Evolutionary conservation across 2,329 filamentous ascomycete species (phyloP).

Genomic region (Beauveria pseudobassiana): DNA sequence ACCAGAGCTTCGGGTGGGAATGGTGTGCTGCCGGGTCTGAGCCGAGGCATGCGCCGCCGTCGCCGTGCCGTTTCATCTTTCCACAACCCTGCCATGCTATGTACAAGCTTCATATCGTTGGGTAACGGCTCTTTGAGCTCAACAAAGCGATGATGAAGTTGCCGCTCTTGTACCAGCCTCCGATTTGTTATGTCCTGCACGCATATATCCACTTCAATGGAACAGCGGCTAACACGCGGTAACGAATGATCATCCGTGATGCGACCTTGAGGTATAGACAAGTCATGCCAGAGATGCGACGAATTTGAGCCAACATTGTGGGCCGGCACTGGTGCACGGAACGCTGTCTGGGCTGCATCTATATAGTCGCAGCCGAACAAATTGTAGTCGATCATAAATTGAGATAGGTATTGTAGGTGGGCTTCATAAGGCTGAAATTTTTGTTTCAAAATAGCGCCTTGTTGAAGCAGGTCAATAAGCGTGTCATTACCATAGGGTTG

Average conservation of each 20-base stretch:
- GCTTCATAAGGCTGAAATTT: conserved; percentile 89
- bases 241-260: conserved; percentile 53
- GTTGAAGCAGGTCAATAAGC: conserved; percentile 78
- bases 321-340: conserved; percentile 68
- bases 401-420: conserved; percentile 83
- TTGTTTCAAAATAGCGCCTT: conserved; percentile 78
- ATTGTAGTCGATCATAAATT: conserved; percentile 99
- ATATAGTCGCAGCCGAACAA: conserved; percentile 90
- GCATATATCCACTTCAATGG: conserved; percentile 82
- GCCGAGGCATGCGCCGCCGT: conserved; percentile 61
- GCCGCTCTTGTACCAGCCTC: conserved; percentile 63
- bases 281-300: conserved; percentile 71
- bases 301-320: conserved; percentile 53
- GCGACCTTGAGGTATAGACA: conserved; percentile 49
- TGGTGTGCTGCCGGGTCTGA: conserved; percentile 59
- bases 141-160: conserved; percentile 78
- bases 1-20: conserved; percentile 76
- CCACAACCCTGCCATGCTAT: conserved; percentile 93
- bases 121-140: conserved; percentile 60
- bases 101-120: conserved; percentile 71
- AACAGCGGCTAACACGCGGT: conserved; percentile 77
- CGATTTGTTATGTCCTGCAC: conserved; percentile 86
- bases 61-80: conserved; percentile 77
- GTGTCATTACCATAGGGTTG: conserved; percentile 79
- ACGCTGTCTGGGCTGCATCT: conserved; percentile 60